These are phyloP conservation scores for Wickerhamiella azyma DNA, from an alignment of 805 yeast species.

Conservation along the genomic window DNA sequence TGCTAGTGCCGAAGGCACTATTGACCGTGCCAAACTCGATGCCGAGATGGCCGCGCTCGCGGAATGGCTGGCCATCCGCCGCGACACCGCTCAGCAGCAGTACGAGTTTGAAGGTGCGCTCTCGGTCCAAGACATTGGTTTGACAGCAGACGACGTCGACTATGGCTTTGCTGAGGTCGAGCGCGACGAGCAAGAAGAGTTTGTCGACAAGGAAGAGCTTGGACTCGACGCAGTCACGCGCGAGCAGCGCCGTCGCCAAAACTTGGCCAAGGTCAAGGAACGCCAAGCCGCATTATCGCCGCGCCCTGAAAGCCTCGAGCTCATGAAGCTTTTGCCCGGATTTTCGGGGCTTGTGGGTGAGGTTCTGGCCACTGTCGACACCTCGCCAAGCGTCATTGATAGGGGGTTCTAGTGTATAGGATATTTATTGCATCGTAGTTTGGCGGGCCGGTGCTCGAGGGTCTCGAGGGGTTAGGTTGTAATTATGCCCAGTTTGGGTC, in stretches of 20 bases:
- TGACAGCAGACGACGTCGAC: constrained; percentile 29
- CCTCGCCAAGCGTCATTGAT: constrained; percentile 1
- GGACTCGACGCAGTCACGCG: constrained; percentile 22
- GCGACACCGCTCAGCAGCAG: constrained; percentile 16
- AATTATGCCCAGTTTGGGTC: too few species aligned
- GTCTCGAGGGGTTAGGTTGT: too few species aligned
- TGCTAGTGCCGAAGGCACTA: constrained; percentile 6
- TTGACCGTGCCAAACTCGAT: constrained; percentile 27
- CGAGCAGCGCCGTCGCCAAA: constrained; percentile 21
- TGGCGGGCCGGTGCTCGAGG: too few species aligned
- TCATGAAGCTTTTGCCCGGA: constrained; percentile 20
- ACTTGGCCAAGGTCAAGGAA: constrained; percentile 13
- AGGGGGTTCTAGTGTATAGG: constrained; percentile 1
- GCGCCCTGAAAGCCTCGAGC: constrained; percentile 22
- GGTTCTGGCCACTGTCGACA: neutral
- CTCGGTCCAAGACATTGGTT: constrained; percentile 31
- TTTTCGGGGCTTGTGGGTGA: constrained; percentile 8
- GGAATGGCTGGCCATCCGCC: constrained; percentile 18
- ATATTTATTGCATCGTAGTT: neutral
- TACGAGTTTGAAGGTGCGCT: constrained; percentile 25
- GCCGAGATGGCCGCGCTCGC: constrained; percentile 32
- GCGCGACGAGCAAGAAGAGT: constrained; percentile 30
- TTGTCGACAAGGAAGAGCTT: constrained; percentile 23
- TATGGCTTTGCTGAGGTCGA: constrained; percentile 39
- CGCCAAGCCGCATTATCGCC: constrained; percentile 16